Evolutionary conservation across 2,329 filamentous ascomycete species (phyloP).

Genomic region (Hypoxylon sp.): DNA sequence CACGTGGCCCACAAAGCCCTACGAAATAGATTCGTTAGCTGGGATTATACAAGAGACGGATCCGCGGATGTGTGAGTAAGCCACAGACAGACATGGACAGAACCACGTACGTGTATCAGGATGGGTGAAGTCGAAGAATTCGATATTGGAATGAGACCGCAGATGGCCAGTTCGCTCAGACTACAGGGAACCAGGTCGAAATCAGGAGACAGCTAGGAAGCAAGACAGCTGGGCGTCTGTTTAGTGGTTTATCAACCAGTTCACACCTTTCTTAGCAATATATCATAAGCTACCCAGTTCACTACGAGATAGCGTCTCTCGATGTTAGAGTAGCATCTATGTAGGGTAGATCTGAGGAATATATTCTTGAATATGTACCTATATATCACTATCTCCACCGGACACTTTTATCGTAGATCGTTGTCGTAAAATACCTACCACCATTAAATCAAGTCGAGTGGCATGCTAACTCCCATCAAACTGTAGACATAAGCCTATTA

Average conservation of each 20-base stretch:
- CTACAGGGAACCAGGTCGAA: not conserved
- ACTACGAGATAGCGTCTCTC: not conserved
- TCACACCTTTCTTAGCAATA: not conserved
- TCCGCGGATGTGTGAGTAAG: too few species aligned
- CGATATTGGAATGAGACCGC: not conserved
- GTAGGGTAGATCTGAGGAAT: not conserved
- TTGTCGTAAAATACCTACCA: too few species aligned
- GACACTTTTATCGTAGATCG: too few species aligned
- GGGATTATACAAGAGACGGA: not conserved
- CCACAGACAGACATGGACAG: not conserved
- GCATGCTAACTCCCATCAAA: not conserved
- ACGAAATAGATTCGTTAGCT: slow-evolving; percentile 44
- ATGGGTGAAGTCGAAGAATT: not conserved
- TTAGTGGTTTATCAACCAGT: slow-evolving; percentile 18
- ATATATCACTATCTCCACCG: not conserved
- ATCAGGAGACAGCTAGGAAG: not conserved
- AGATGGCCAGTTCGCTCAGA: not conserved
- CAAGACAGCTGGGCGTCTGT: slow-evolving; percentile 2
- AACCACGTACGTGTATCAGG: not conserved
- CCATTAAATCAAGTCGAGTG: too few species aligned
- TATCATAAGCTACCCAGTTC: slow-evolving; percentile 3
- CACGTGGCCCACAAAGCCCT: slow-evolving; percentile 49
- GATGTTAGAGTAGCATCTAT: not conserved
- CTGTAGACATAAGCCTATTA: not conserved
- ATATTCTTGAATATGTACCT: not conserved